Percentiles rank a stretch among this genome's conserved stretches.
phyloP scores from a whole-genome alignment of 139 green algal species.

The Coccomyxa sp. region DNA sequence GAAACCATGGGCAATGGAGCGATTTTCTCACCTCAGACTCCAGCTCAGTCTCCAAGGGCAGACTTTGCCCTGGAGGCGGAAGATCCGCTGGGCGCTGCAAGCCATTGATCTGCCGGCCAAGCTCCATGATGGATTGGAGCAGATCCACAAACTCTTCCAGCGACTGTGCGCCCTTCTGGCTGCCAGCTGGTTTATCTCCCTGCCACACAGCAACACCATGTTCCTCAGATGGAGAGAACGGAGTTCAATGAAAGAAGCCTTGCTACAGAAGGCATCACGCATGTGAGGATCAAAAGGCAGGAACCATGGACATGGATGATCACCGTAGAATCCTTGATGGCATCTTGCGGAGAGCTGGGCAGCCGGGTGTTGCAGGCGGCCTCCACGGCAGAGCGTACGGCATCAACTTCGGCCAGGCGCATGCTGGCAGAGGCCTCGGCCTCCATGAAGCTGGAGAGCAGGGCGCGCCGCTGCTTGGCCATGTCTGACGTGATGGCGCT shows the following conservation, averaged over 20 bases:
- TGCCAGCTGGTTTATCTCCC: not conserved
- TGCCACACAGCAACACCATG: not conserved
- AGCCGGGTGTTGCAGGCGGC: not conserved
- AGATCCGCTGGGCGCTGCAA: constrained; percentile 2
- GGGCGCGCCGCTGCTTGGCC: not conserved
- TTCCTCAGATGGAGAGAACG: not conserved
- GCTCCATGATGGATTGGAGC: constrained; percentile 10
- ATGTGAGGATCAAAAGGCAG: not conserved
- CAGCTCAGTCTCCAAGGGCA: constrained; percentile 1
- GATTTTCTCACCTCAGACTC: too few species aligned
- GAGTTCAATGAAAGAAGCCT: not conserved
- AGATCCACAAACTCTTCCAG: constrained; percentile 20
- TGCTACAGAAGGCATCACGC: not conserved
- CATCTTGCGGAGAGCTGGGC: not conserved
- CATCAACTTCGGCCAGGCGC: not conserved
- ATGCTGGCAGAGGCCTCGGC: not conserved
- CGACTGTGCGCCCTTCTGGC: not conserved
- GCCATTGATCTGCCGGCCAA: constrained; percentile 2
- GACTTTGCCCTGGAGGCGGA: constrained; percentile 1
- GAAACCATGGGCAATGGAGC: too few species aligned
- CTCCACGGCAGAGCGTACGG: not conserved
- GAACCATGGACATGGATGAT: not conserved
- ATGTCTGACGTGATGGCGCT: not conserved
- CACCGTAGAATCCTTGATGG: not conserved
- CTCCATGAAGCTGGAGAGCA: constrained; percentile 16